phyloP scores from a whole-genome alignment of 352 stramenopile genomes.

The Pythium coloratum region DNA sequence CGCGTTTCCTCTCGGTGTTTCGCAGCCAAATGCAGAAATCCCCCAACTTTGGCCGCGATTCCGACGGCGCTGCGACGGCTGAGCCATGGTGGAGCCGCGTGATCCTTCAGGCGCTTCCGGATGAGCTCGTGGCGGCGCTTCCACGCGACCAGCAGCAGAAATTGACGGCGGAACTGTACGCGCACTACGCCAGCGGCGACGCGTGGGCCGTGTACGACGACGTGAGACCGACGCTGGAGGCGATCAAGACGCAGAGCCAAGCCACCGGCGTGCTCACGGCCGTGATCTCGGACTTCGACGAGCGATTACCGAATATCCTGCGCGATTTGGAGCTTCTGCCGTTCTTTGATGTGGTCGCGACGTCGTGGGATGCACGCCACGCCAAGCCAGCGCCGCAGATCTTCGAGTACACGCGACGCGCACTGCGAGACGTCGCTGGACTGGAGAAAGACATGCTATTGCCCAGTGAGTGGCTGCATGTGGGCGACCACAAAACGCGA shows the following conservation, averaged over 20 bases:
- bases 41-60: constrained; percentile 54
- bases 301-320: constrained; percentile 55
- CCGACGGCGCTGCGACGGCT: constrained; percentile 21
- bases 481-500: constrained; percentile 55
- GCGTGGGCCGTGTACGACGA: constrained; percentile 72
- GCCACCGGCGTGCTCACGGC: constrained; percentile 36
- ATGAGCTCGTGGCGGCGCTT: constrained; percentile 21
- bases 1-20: constrained; percentile 37
- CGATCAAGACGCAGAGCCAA: constrained; percentile 15
- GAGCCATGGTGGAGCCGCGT: constrained; percentile 61
- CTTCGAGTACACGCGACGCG: constrained; percentile 53
- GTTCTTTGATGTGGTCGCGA: constrained; percentile 58
- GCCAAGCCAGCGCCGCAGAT: constrained; percentile 61
- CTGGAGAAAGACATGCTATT: background rate
- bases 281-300: constrained; percentile 83
- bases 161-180: constrained; percentile 54
- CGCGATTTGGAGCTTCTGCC: constrained; percentile 37
- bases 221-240: constrained; percentile 39
- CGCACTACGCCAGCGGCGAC: constrained; percentile 42
- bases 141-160: constrained; percentile 5
- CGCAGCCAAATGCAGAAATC: constrained; percentile 16
- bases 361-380: constrained; percentile 48
- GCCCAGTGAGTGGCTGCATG: constrained; percentile 42
- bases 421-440: background rate
- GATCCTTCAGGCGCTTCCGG: constrained; percentile 45